A percentile compares a stretch with the other conserved stretches of the same genome.
phyloP scores from a whole-genome alignment of 2,329 filamentous ascomycete genomes.

The Phyllosticta capitalensis region DNA sequence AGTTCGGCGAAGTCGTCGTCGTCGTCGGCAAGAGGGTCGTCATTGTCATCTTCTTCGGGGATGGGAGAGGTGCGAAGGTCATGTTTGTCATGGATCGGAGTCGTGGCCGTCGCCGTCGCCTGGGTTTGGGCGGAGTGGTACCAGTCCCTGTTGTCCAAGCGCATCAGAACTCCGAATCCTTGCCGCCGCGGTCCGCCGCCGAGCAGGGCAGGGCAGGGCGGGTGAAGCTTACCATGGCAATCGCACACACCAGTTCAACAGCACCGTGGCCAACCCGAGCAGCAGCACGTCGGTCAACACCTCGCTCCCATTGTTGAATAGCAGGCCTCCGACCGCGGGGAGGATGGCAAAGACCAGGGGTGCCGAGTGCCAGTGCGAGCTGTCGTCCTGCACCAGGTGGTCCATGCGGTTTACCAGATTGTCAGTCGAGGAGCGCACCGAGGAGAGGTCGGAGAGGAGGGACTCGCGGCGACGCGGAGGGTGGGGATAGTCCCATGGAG shows the following conservation, averaged over 20 bases:
- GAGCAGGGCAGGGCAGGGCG: background rate
- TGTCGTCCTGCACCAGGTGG: conserved; percentile 36
- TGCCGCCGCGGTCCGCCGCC: background rate
- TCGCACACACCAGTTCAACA: conserved; percentile 86
- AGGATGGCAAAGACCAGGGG: conserved; percentile 76
- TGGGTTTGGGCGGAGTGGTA: conserved; percentile 39
- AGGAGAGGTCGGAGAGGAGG: conserved; percentile 66
- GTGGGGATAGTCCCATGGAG: background rate
- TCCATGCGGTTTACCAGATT: conserved; percentile 50
- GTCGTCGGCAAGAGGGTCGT: conserved; percentile 7
- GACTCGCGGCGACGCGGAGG: conserved; percentile 57
- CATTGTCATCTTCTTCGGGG: conserved; percentile 22
- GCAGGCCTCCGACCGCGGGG: conserved; percentile 72
- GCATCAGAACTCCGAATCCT: conserved; percentile 2
- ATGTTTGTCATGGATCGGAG: conserved; percentile 8
- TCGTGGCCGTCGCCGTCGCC: background rate
- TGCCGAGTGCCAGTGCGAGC: conserved; percentile 66
- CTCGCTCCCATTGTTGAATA: conserved; percentile 76
- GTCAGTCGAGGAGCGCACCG: conserved; percentile 57
- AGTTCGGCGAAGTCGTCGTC: background rate
- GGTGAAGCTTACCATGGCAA: conserved; percentile 65
- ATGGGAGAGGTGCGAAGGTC: conserved; percentile 12
- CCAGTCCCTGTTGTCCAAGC: conserved; percentile 35
- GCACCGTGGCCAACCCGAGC: conserved; percentile 68
- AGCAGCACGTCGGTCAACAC: conserved; percentile 80